These are phyloP conservation scores for Mallotus japonicus DNA, from an alignment of 441 rosid species.

Conservation along the genomic window DNA sequence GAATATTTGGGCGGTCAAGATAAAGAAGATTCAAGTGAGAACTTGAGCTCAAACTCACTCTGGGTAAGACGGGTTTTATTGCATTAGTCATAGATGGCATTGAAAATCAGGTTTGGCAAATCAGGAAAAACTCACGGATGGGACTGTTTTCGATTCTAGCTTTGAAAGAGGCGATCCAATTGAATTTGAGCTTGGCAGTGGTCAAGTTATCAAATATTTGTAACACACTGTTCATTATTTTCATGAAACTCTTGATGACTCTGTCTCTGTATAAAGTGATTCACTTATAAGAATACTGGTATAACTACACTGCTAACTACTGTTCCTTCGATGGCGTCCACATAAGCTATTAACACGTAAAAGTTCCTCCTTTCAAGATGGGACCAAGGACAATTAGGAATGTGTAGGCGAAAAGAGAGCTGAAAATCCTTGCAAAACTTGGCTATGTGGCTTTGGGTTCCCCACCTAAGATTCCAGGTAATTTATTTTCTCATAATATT, in stretches of 20 bases:
- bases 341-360: background rate
- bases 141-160: constrained; percentile 88
- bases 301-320: background rate
- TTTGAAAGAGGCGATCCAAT: constrained; percentile 94
- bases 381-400: constrained; percentile 89
- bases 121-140: constrained; percentile 55
- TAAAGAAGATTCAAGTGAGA: background rate
- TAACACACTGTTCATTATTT: background rate
- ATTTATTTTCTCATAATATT: constrained; percentile 1
- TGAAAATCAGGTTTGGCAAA: too few species aligned
- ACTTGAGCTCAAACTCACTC: background rate
- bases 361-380: constrained; percentile 51
- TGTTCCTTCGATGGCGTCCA: background rate
- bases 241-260: background rate
- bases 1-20: background rate
- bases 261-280: background rate
- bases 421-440: constrained; percentile 86
- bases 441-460: constrained; percentile 86
- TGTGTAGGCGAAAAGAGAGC: constrained; percentile 83
- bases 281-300: background rate
- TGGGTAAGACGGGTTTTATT: background rate
- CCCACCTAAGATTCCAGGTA: constrained; percentile 93
- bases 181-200: constrained; percentile 84
- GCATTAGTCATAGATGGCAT: too few species aligned
- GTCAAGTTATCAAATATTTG: constrained; percentile 90